phyloP scores from a whole-genome alignment of 2,329 filamentous ascomycete genomes.

The Exophiala sideris region DNA sequence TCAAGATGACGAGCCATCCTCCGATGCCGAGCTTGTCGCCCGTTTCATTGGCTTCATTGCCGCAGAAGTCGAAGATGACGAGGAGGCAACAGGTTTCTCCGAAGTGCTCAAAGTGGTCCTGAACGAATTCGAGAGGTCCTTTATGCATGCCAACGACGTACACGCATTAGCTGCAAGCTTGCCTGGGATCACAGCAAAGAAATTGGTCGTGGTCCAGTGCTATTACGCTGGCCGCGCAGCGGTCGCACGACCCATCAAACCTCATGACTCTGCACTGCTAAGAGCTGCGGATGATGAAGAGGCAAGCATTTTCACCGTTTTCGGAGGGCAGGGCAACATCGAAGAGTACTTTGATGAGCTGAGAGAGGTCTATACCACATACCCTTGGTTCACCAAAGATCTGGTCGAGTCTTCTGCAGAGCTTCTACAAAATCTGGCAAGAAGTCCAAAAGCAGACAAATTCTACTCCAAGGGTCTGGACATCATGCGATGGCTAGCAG shows the following conservation, averaged over 20 bases:
- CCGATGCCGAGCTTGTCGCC: slow-evolving; percentile 84
- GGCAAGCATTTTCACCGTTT: slow-evolving; percentile 87
- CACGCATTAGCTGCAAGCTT: slow-evolving; percentile 82
- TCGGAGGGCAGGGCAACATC: slow-evolving; percentile 97
- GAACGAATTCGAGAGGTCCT: slow-evolving; percentile 94
- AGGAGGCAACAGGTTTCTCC: slow-evolving; percentile 80
- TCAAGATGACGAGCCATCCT: slow-evolving; percentile 98
- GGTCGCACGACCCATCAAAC: slow-evolving; percentile 78
- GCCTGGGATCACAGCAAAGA: slow-evolving; percentile 89
- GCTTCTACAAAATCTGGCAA: slow-evolving; percentile 78
- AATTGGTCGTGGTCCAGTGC: slow-evolving; percentile 79
- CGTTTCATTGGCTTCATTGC: slow-evolving; percentile 91
- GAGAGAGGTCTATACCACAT: slow-evolving; percentile 84
- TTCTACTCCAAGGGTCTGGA: slow-evolving; percentile 96
- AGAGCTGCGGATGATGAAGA: slow-evolving; percentile 80
- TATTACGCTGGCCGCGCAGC: slow-evolving; percentile 90
- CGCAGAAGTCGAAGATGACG: slow-evolving; percentile 84
- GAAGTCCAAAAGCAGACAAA: slow-evolving; percentile 84
- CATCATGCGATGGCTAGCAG: slow-evolving; percentile 87
- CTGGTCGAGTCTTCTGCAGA: slow-evolving; percentile 78
- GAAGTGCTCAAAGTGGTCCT: slow-evolving; percentile 89
- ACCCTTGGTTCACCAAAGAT: slow-evolving; percentile 84
- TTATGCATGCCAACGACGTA: slow-evolving; percentile 92
- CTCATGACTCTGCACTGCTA: slow-evolving; percentile 89
- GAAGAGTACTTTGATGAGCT: slow-evolving; percentile 99